Conservation (phyloP, 2,329 filamentous ascomycete species). For the Lecanosticta acicola region DNA sequence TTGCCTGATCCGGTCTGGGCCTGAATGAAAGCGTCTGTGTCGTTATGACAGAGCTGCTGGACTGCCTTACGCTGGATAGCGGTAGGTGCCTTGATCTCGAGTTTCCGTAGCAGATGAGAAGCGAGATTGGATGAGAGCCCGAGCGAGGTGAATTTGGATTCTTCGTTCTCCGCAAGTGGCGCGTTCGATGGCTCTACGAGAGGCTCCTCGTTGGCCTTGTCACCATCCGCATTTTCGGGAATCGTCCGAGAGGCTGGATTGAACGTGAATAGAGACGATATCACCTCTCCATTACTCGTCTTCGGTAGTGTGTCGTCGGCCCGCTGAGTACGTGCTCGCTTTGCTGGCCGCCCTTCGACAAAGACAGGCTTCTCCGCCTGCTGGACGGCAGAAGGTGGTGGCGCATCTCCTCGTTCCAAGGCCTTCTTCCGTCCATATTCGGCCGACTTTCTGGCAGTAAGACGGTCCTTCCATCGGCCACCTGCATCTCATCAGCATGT, state of each 20-base stretch:
- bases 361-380: not conserved
- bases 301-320: conserved; percentile 13
- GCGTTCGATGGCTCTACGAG: conserved; percentile 79
- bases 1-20: conserved; percentile 97
- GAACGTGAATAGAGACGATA: conserved; percentile 87
- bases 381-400: too few species aligned
- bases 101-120: conserved; percentile 74
- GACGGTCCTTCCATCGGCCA: conserved; percentile 86
- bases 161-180: conserved; percentile 62
- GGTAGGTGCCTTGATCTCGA: conserved; percentile 84
- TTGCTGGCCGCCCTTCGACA: conserved; percentile 11
- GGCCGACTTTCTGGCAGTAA: conserved; percentile 68
- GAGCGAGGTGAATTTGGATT: conserved; percentile 78
- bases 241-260: conserved; percentile 68
- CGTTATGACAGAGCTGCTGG: conserved; percentile 68
- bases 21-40: conserved; percentile 90
- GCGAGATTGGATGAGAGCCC: conserved; percentile 77
- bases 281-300: conserved; percentile 44
- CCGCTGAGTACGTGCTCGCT: conserved; percentile 18
- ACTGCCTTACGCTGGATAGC: conserved; percentile 91
- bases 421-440: conserved; percentile 47
- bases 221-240: conserved; percentile 20
- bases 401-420: conserved; percentile 16
- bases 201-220: conserved; percentile 36
- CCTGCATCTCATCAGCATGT: too few species aligned